A percentile compares a stretch with the other conserved stretches of the same genome.
phyloP scores from a whole-genome alignment of 305 asterid species.

The Fraxinus platypoda region DNA sequence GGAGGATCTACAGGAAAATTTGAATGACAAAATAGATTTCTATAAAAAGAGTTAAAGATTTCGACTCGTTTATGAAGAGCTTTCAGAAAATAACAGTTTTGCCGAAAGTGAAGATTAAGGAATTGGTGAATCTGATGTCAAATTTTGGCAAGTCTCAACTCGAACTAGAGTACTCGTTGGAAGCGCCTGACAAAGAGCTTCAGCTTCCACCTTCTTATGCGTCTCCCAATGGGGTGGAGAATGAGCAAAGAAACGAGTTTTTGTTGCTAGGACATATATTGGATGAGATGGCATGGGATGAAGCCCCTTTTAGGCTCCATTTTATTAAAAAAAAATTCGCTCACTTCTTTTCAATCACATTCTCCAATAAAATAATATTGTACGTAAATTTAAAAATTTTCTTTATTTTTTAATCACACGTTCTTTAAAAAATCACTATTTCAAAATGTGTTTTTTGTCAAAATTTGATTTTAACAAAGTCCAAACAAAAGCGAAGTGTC shows the following conservation, averaged over 20 bases:
- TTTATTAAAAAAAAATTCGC: too few species aligned
- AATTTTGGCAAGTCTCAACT: constrained; percentile 33
- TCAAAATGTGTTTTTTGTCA: too few species aligned
- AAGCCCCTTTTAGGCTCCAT: too few species aligned
- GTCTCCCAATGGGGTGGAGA: constrained; percentile 19
- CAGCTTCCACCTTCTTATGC: constrained; percentile 64
- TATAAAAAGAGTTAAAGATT: constrained; percentile 36
- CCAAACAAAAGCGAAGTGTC: too few species aligned
- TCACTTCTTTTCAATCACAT: too few species aligned
- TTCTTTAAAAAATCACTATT: too few species aligned
- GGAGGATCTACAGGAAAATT: constrained; percentile 48
- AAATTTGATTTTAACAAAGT: too few species aligned
- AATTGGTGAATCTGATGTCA: constrained; percentile 33
- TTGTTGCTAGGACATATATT: too few species aligned
- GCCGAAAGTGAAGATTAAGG: constrained; percentile 18
- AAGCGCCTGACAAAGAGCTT: constrained; percentile 63
- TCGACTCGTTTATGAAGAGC: constrained; percentile 72
- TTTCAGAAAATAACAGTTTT: constrained; percentile 54
- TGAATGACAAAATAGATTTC: constrained; percentile 52
- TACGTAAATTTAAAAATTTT: too few species aligned
- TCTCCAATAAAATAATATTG: too few species aligned
- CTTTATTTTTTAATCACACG: too few species aligned
- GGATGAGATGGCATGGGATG: too few species aligned
- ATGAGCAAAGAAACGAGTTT: constrained; percentile 26
- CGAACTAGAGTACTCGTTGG: constrained; percentile 39